Conservation (phyloP, 2,329 filamentous ascomycete species). For the Diatrype stigma region DNA sequence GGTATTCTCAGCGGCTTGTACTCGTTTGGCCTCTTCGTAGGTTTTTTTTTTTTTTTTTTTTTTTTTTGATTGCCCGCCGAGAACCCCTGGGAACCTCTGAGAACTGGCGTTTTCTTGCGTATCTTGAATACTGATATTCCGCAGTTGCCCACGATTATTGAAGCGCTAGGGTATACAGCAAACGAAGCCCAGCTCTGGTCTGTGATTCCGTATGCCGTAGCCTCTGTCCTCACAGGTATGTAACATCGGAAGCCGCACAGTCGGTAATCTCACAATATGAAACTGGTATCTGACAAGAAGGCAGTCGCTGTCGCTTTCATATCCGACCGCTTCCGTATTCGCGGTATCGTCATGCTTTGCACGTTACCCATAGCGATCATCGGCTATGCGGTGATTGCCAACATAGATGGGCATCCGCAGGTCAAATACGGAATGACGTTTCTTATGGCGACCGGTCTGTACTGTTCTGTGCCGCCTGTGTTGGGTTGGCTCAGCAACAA, state of each 20-base stretch:
- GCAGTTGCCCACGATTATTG: slow-evolving; percentile 61
- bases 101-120: no score
- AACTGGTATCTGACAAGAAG: background rate
- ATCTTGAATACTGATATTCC: background rate
- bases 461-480: slow-evolving; percentile 58
- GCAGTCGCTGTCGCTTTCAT: slow-evolving; percentile 49
- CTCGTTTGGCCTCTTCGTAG: slow-evolving; percentile 60
- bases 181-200: slow-evolving; percentile 60
- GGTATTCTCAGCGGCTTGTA: slow-evolving; percentile 55
- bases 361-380: slow-evolving; percentile 60
- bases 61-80: no score
- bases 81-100: no score
- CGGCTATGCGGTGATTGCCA: slow-evolving; percentile 62
- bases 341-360: slow-evolving; percentile 59
- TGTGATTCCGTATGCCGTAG: slow-evolving; percentile 60
- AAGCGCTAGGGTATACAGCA: slow-evolving; percentile 49
- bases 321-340: slow-evolving; percentile 56
- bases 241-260: background rate
- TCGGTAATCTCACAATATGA: background rate
- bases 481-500: slow-evolving; percentile 62
- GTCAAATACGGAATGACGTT: slow-evolving; percentile 64
- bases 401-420: slow-evolving; percentile 46
- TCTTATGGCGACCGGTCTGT: slow-evolving; percentile 62
- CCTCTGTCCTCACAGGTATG: slow-evolving; percentile 49
- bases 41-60: slow-evolving; percentile 20